Evolutionary conservation across 78 protist species (phyloP).

Genomic region (Dictyostelium citrinum): DNA sequence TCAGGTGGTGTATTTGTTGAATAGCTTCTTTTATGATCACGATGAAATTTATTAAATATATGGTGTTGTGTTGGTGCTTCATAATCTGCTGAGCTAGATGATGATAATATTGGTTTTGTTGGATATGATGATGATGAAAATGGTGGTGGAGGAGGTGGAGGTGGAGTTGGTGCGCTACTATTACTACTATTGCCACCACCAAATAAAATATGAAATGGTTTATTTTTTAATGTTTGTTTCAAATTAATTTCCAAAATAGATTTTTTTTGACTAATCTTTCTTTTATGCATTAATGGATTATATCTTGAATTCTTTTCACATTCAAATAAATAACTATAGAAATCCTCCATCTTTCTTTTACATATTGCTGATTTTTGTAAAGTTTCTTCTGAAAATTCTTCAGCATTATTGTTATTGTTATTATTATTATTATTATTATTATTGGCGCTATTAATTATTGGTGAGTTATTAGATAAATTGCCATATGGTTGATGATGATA

Average conservation of each 20-base stretch:
- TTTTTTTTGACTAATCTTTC: slow-evolving; percentile 16
- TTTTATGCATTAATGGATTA: slow-evolving; percentile 27
- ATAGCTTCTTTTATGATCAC: slow-evolving; percentile 25
- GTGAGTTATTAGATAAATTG: background rate
- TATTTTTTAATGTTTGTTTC: background rate
- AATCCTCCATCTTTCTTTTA: slow-evolving; percentile 39
- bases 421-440: background rate
- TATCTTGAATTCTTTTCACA: slow-evolving; percentile 7
- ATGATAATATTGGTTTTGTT: background rate
- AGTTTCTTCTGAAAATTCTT: slow-evolving; percentile 15
- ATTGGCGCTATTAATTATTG: background rate
- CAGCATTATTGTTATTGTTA: background rate
- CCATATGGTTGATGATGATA: background rate
- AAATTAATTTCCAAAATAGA: background rate
- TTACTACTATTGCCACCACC: background rate
- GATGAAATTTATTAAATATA: background rate
- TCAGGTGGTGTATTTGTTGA: slow-evolving; percentile 8
- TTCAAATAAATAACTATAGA: slow-evolving; percentile 5
- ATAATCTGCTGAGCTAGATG: background rate
- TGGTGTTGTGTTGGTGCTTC: background rate
- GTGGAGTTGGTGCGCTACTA: background rate
- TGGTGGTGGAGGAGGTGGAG: background rate
- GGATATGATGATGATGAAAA: background rate
- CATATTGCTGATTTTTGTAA: background rate
- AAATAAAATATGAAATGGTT: background rate